phyloP scores from a whole-genome alignment of 805 yeast species.

The Metschnikowia santaceciliae region DNA sequence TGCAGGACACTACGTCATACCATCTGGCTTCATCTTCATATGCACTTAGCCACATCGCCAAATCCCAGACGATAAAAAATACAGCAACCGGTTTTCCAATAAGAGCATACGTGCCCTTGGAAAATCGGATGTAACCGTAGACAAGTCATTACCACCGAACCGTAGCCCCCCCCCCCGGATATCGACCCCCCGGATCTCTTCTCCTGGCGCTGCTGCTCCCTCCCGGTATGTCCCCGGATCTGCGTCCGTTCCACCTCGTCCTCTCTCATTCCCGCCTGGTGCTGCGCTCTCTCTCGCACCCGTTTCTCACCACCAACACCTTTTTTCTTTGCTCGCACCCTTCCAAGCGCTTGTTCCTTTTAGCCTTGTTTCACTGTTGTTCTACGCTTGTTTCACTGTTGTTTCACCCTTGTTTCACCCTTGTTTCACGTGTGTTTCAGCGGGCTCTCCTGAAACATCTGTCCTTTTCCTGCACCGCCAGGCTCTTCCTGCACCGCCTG shows the following conservation, averaged over 20 bases:
- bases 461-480: neutral
- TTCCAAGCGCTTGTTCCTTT: neutral
- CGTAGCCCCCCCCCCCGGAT: too few species aligned
- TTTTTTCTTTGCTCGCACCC: slow-evolving; percentile 1
- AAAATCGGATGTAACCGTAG: too few species aligned
- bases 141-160: too few species aligned
- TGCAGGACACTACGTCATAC: slow-evolving; percentile 2
- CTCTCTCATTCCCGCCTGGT: neutral
- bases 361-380: neutral
- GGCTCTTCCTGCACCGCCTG: neutral
- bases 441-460: too few species aligned
- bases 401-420: too few species aligned
- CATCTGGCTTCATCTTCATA: neutral
- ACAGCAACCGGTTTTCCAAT: neutral
- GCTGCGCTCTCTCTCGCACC: slow-evolving; percentile 2
- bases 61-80: neutral
- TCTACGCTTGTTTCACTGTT: too few species aligned
- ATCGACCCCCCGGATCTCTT: too few species aligned
- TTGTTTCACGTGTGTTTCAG: too few species aligned
- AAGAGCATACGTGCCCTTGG: too few species aligned
- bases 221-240: neutral
- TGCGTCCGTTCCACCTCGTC: neutral
- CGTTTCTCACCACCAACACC: neutral
- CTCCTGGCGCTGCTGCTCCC: too few species aligned
- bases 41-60: neutral